Evolutionary conservation across 164 flowering plant species (phyloP).

Genomic region (Piper betle): DNA sequence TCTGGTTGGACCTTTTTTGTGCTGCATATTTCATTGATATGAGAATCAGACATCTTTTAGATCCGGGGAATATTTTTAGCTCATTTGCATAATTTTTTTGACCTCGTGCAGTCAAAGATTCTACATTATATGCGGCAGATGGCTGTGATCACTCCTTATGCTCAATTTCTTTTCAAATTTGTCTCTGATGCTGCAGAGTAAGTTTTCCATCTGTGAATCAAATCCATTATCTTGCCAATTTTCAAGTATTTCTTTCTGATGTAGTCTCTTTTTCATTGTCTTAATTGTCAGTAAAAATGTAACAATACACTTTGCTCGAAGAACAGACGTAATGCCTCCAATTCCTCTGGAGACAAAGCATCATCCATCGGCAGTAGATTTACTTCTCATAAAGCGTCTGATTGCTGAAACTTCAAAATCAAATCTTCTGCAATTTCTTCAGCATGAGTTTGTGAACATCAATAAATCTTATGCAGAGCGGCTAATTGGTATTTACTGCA

Average conservation of each 20-base stretch:
- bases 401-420: conserved; percentile 80
- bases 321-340: conserved; percentile 98
- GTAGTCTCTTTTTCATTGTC: not conserved
- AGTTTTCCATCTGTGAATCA: conserved; percentile 6
- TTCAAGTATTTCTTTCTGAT: not conserved
- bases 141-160: conserved; percentile 98
- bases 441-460: conserved; percentile 93
- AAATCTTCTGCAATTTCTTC: conserved; percentile 87
- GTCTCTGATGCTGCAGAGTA: conserved; percentile 76
- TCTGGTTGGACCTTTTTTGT: no score
- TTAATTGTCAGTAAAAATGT: conserved; percentile 58
- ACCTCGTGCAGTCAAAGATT: conserved; percentile 71
- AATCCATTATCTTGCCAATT: not conserved
- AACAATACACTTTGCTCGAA: conserved; percentile 72
- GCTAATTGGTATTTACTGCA: conserved; percentile 51
- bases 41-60: no score
- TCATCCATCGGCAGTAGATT: conserved; percentile 96
- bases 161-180: conserved; percentile 80
- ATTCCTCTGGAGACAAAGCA: conserved; percentile 88
- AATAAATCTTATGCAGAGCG: conserved; percentile 77
- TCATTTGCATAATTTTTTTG: not conserved
- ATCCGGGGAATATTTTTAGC: not conserved
- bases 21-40: no score
- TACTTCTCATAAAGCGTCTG: conserved; percentile 80
- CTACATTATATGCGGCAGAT: conserved; percentile 98